A percentile compares a stretch with the other conserved stretches of the same genome.
phyloP scores from a whole-genome alignment of 768 basidiomycete species.

The Lanmaoa pseudosensibilis region DNA sequence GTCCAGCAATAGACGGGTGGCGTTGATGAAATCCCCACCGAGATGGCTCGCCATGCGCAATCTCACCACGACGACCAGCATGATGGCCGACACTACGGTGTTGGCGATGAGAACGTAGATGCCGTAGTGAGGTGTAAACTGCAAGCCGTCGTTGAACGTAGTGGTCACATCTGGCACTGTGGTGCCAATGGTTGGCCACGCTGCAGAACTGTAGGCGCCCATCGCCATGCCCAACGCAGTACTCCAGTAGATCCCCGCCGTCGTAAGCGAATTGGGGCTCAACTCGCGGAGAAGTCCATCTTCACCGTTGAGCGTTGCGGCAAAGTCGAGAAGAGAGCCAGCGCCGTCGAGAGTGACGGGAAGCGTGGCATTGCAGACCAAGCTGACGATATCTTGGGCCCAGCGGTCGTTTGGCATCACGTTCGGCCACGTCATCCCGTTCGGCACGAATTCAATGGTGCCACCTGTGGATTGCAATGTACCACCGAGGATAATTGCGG shows the following conservation, averaged over 20 bases:
- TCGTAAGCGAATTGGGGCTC: too few species aligned
- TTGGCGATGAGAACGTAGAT: constrained; percentile 2
- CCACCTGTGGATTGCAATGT: background rate
- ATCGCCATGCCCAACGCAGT: background rate
- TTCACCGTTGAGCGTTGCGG: background rate
- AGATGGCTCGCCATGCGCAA: background rate
- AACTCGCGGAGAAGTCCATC: background rate
- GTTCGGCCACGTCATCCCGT: background rate
- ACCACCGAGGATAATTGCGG: background rate
- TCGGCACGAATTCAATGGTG: background rate
- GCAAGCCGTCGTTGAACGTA: background rate
- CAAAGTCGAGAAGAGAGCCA: background rate
- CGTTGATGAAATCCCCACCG: constrained; percentile 1
- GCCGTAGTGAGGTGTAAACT: background rate
- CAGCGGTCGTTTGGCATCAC: background rate
- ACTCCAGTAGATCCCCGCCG: background rate
- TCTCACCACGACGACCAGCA: constrained; percentile 1
- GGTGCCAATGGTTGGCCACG: background rate
- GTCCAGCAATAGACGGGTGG: constrained; percentile 1
- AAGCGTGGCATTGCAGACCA: background rate
- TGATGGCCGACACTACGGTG: background rate
- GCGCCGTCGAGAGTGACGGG: background rate
- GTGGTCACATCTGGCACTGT: too few species aligned
- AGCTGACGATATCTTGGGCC: background rate
- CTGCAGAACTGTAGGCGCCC: background rate